phyloP scores from a whole-genome alignment of 352 stramenopile genomes.

The Phytophthora palmivora region DNA sequence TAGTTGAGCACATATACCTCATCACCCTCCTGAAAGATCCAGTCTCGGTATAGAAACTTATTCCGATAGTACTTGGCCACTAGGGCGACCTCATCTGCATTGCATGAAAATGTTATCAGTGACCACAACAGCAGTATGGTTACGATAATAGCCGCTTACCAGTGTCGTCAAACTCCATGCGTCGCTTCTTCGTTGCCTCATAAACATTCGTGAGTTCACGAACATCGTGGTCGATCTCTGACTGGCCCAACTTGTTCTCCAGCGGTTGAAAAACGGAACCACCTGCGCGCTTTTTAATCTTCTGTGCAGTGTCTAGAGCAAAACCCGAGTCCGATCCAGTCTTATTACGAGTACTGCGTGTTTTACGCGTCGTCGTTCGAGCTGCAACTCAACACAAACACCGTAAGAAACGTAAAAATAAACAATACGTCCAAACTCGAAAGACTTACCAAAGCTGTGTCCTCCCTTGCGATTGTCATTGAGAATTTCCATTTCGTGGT shows the following conservation, averaged over 20 bases:
- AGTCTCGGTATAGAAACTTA: constrained; percentile 81
- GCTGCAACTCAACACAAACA: constrained; percentile 37
- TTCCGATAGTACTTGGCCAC: constrained; percentile 75
- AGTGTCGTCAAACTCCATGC: constrained; percentile 50
- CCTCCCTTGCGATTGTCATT: constrained; percentile 75
- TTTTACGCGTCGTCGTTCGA: constrained; percentile 78
- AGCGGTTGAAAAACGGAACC: constrained; percentile 74
- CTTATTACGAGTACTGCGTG: constrained; percentile 74
- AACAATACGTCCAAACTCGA: background rate
- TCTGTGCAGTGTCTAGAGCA: constrained; percentile 62
- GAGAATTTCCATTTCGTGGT: constrained; percentile 86
- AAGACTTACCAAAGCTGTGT: constrained; percentile 45
- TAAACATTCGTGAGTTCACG: constrained; percentile 60
- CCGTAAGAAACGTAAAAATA: constrained; percentile 17
- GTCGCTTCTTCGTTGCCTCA: constrained; percentile 71
- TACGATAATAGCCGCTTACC: constrained; percentile 25
- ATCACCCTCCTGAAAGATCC: constrained; percentile 82
- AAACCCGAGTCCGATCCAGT: constrained; percentile 40
- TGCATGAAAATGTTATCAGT: constrained; percentile 29
- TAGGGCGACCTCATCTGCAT: constrained; percentile 45
- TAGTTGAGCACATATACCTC: constrained; percentile 80
- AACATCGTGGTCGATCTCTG: constrained; percentile 76
- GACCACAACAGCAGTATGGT: constrained; percentile 12
- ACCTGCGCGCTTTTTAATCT: constrained; percentile 74
- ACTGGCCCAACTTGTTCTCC: constrained; percentile 75